Evolutionary conservation across 2,329 filamentous ascomycete species (phyloP).

Genomic region (Helminthosporium solani): DNA sequence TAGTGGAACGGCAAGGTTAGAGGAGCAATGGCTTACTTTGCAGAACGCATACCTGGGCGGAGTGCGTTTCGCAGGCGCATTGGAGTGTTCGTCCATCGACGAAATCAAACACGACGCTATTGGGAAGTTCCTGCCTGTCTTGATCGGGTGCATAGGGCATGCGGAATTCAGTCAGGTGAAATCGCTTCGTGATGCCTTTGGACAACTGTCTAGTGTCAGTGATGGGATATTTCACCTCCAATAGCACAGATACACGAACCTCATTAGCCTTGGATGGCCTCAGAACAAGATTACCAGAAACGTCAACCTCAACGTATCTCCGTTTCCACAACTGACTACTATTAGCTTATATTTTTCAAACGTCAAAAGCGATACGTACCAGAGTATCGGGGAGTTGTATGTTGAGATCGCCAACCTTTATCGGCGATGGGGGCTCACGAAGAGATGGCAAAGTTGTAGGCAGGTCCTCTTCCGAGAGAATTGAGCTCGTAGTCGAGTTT

Average conservation of each 20-base stretch:
- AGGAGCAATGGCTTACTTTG: slow-evolving; percentile 26
- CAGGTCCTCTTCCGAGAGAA: slow-evolving; percentile 43
- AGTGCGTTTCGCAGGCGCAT: slow-evolving; percentile 51
- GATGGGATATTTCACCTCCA: neutral
- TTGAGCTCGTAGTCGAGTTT: slow-evolving; percentile 44
- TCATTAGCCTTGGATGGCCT: slow-evolving; percentile 66
- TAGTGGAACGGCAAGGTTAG: neutral
- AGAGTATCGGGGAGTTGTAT: slow-evolving; percentile 96
- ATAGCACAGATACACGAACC: slow-evolving; percentile 12
- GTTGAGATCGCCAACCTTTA: slow-evolving; percentile 86
- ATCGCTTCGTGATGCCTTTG: slow-evolving; percentile 71
- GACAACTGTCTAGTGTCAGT: slow-evolving; percentile 14
- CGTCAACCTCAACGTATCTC: slow-evolving; percentile 81
- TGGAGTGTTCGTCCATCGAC: slow-evolving; percentile 63
- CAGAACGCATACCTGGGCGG: slow-evolving; percentile 38
- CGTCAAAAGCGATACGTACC: slow-evolving; percentile 37
- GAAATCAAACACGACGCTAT: slow-evolving; percentile 71
- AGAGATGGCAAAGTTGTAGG: slow-evolving; percentile 30
- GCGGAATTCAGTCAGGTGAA: slow-evolving; percentile 82
- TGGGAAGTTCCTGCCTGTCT: slow-evolving; percentile 87
- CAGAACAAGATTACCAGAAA: slow-evolving; percentile 78
- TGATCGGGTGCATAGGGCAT: slow-evolving; percentile 80
- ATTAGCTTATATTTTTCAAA: neutral
- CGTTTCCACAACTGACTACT: slow-evolving; percentile 77
- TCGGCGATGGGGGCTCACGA: slow-evolving; percentile 53